phyloP scores from a whole-genome alignment of 306 rosid species.

The Trichosanthes cucumerina region DNA sequence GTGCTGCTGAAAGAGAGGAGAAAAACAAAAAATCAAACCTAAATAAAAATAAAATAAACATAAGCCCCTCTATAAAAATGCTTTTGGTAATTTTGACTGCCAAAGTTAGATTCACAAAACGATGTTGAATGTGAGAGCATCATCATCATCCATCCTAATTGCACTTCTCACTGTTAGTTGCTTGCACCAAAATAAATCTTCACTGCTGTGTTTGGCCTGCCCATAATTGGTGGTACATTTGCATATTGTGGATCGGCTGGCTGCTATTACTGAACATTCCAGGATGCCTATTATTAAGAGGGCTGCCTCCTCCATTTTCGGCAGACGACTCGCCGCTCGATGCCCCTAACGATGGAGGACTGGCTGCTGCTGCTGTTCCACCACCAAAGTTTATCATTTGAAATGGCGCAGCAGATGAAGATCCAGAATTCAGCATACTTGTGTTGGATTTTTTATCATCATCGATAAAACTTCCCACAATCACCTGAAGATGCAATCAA shows the following conservation, averaged over 20 bases:
- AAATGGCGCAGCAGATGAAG: slow-evolving; percentile 29
- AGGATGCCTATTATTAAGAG: slow-evolving; percentile 36
- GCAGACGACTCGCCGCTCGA: slow-evolving; percentile 64
- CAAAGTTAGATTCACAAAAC: not conserved
- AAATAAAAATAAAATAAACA: no score
- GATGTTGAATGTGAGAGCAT: slow-evolving; percentile 19
- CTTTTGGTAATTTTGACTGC: not conserved
- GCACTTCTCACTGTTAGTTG: slow-evolving; percentile 19
- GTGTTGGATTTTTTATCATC: slow-evolving; percentile 46
- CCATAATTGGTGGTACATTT: slow-evolving; percentile 53
- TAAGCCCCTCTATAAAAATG: not conserved
- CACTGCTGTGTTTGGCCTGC: slow-evolving; percentile 55
- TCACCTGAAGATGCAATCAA: slow-evolving; percentile 31
- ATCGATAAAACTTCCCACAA: slow-evolving; percentile 54
- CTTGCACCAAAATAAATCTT: slow-evolving; percentile 12
- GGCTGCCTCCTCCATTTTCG: slow-evolving; percentile 43
- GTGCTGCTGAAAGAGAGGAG: not conserved
- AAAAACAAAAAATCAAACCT: not conserved
- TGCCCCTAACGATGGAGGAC: slow-evolving; percentile 50
- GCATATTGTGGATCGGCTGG: slow-evolving; percentile 42
- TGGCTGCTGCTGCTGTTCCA: slow-evolving; percentile 37
- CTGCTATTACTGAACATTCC: slow-evolving; percentile 30
- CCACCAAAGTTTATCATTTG: slow-evolving; percentile 52
- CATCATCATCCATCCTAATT: slow-evolving; percentile 9
- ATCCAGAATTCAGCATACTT: slow-evolving; percentile 30